Percentiles rank a stretch among this genome's conserved stretches.
Conservation (phyloP, 2,329 filamentous ascomycete species). For the Colletotrichum karsti region DNA sequence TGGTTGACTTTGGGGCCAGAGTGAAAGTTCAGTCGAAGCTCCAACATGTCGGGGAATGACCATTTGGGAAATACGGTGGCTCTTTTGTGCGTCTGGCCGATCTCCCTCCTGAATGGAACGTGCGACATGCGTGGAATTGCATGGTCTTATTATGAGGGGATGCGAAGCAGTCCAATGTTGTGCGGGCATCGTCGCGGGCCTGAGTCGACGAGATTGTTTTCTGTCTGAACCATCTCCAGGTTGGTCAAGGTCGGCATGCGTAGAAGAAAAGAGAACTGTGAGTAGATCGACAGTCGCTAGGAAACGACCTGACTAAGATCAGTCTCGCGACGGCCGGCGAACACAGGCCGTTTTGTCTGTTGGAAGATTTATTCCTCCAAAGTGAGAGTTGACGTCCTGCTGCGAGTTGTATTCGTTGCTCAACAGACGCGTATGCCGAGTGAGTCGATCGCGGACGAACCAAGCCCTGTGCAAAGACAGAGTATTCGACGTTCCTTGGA, state of each 20-base stretch:
- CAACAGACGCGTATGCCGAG: neutral
- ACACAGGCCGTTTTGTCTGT: neutral
- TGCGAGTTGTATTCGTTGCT: neutral
- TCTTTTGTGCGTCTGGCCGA: neutral
- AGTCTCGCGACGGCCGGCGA: neutral
- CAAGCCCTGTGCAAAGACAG: no score
- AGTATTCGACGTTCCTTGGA: no score
- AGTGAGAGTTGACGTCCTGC: neutral
- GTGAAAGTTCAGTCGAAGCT: constrained; percentile 27
- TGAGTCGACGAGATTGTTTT: neutral
- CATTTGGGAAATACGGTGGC: constrained; percentile 4
- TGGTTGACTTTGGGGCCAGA: constrained; percentile 4
- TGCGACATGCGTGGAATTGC: neutral
- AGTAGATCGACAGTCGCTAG: neutral
- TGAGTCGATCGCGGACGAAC: no score
- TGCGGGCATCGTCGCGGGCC: neutral
- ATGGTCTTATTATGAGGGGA: neutral
- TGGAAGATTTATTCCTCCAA: neutral
- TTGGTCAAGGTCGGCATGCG: neutral
- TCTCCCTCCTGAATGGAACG: neutral
- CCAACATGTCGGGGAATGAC: constrained; percentile 18
- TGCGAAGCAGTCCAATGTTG: neutral
- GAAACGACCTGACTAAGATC: neutral
- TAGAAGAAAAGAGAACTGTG: neutral
- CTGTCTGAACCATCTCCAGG: neutral